A percentile compares a stretch with the other conserved stretches of the same genome.
phyloP scores from a whole-genome alignment of 2,329 filamentous ascomycete genomes.

The Penicillium sp. region DNA sequence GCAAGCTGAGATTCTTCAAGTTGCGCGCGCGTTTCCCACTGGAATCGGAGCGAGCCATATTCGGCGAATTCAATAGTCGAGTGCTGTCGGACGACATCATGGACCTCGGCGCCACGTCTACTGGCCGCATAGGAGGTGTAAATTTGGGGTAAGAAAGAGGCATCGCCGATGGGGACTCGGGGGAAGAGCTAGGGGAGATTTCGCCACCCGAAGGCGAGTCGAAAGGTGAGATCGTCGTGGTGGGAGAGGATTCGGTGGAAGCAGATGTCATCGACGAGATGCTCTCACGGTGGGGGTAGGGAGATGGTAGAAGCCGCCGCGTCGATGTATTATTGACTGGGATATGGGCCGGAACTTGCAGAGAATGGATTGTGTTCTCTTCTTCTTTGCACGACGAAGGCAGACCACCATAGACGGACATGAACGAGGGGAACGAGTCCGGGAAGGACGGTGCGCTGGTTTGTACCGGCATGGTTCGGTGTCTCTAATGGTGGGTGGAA shows the following conservation, averaged over 20 bases:
- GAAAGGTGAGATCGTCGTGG: conserved; percentile 88
- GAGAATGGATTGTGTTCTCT: conserved; percentile 29
- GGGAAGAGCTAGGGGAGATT: conserved; percentile 87
- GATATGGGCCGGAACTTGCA: conserved; percentile 33
- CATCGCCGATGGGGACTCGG: conserved; percentile 81
- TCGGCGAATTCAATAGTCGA: conserved; percentile 26
- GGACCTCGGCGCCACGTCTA: conserved; percentile 29
- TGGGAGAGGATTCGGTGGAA: conserved; percentile 92
- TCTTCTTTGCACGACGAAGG: conserved; percentile 34
- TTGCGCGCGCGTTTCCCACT: conserved; percentile 56
- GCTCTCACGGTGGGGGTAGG: conserved; percentile 50
- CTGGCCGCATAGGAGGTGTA: conserved; percentile 33
- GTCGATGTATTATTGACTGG: conserved; percentile 30
- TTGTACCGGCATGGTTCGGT: conserved; percentile 44
- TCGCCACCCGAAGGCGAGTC: conserved; percentile 90
- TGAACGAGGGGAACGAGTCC: conserved; percentile 57
- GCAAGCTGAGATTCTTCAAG: conserved; percentile 67
- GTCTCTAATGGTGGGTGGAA: conserved; percentile 19
- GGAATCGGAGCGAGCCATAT: conserved; percentile 46
- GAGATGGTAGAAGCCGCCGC: conserved; percentile 33
- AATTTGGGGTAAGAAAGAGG: conserved; percentile 56
- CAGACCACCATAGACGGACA: conserved; percentile 56
- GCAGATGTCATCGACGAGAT: conserved; percentile 62
- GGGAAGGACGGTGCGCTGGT: conserved; percentile 44
- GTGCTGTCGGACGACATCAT: conserved; percentile 34